Conservation (phyloP, 371 early-diverging fungal species). For the Zychaea mexicana region DNA sequence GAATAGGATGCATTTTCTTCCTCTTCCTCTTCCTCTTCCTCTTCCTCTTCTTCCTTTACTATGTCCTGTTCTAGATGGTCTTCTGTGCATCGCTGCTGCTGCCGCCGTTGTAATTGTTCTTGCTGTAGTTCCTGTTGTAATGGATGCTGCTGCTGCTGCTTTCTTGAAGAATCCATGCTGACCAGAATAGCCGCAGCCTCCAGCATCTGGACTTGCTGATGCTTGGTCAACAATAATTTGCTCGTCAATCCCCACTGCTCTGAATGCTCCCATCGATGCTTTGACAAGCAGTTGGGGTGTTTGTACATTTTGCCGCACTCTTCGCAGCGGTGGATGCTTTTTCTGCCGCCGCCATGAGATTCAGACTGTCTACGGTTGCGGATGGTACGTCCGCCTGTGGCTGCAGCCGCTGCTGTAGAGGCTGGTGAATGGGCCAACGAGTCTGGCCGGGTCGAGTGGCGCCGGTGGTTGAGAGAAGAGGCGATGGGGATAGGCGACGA, state of each 20-base stretch:
- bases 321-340: constrained; percentile 43
- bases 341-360: constrained; percentile 5
- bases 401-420: constrained; percentile 34
- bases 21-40: constrained; percentile 6
- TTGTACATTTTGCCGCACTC: constrained; percentile 76
- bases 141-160: constrained; percentile 9
- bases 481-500: constrained; percentile 13
- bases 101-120: constrained; percentile 3
- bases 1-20: constrained; percentile 14
- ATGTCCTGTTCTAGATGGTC: neutral
- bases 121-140: constrained; percentile 8
- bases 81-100: neutral
- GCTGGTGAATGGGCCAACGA: neutral
- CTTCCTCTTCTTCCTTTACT: constrained; percentile 3
- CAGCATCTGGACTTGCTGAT: constrained; percentile 77
- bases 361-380: constrained; percentile 23
- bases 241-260: constrained; percentile 68
- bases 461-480: neutral
- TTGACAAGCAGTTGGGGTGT: constrained; percentile 66
- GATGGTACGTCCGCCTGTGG: constrained; percentile 39
- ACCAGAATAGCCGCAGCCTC: constrained; percentile 76
- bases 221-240: constrained; percentile 68
- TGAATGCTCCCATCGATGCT: constrained; percentile 78
- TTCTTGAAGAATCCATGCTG: constrained; percentile 47
- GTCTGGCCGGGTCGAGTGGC: neutral